Base-by-base conservation (phyloP, 2,329 filamentous ascomycete species). In the Pyricularia sp. region DNA sequence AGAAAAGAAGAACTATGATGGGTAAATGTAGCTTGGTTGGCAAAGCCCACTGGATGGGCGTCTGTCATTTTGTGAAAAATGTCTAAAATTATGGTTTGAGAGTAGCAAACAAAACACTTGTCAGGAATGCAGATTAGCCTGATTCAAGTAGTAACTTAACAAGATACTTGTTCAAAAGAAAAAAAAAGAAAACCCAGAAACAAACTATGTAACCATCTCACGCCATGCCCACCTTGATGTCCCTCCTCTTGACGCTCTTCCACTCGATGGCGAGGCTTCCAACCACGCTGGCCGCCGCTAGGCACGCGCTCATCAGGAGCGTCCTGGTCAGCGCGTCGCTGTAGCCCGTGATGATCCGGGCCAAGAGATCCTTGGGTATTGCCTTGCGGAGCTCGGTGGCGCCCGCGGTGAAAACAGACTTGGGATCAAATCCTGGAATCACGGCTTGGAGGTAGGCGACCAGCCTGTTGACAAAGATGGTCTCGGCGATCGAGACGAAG, bases 191-290 rank as follows among this genome's bases (percentile, higher is more conserved):
- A 3, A 4, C 33, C 33, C 12, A 2, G 11, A 50, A n/a, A 0
- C 14, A 50, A 50, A n/a, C 2, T n/a, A 1, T 26, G n/a, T 14
- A 61, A 17, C 25, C 0, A 61, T 61, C 7, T 68, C 55, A 71
- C 14, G 61, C 70, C 67, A 68, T 59, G 66, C 20, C 68, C n/a
- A 20, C 33, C 70, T 71, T 68, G 2, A 71, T 25, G 1, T 70
- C 68, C 68, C 70, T 70, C 63, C 68, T 81, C 72, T 83, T 83
- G 28, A 84, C 79, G 70, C 79, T 82, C 75, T 79, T 79, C 78
- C 78, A 80, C 73, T 83, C 81, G 70, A 83, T 78, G 0, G 74
- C 73, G 17, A 78, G 70, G 7, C 72, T 67, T 10, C 76, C 75
- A 42, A 77, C 31, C 65, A 78, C 76, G 0, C 78, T 75, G 17